Evolutionary conservation across 805 yeast species (phyloP).

Genomic region (Yarrowia alimentaria): DNA sequence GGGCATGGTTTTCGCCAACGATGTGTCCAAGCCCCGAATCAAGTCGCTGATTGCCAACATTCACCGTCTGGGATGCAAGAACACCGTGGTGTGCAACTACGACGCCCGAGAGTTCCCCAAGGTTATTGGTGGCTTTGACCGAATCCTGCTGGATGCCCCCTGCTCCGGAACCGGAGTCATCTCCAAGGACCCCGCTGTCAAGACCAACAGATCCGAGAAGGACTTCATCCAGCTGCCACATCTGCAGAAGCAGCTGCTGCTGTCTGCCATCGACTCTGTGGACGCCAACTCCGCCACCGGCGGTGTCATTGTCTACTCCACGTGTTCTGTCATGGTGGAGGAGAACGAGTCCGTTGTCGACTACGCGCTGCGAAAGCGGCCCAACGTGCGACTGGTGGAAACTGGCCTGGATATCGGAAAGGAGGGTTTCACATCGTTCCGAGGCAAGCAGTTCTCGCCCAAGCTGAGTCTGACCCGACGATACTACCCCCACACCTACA

Average conservation of each 20-base stretch:
- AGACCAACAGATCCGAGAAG: conserved; percentile 88
- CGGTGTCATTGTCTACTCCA: conserved; percentile 92
- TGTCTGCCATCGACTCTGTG: conserved; percentile 96
- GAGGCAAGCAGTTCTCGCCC: conserved; percentile 88
- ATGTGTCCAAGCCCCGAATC: conserved; percentile 93
- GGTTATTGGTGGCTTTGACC: conserved; percentile 96
- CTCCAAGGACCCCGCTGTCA: conserved; percentile 94
- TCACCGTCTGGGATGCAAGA: conserved; percentile 94
- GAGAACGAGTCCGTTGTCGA: conserved; percentile 99
- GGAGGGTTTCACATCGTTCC: conserved; percentile 87
- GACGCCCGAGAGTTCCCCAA: conserved; percentile 98
- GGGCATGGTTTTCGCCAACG: conserved; percentile 96
- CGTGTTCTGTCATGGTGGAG: conserved; percentile 97
- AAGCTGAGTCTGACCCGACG: conserved; percentile 80
- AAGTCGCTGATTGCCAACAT: conserved; percentile 95
- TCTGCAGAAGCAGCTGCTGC: conserved; percentile 85
- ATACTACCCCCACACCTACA: conserved; percentile 97
- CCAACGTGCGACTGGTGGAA: conserved; percentile 91
- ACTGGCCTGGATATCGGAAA: conserved; percentile 91
- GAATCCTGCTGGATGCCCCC: conserved; percentile 95
- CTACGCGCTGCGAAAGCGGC: conserved; percentile 92
- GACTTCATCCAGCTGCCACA: conserved; percentile 97
- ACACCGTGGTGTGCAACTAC: conserved; percentile 93
- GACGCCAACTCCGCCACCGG: conserved; percentile 91
- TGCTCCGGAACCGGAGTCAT: conserved; percentile 99